phyloP scores from a whole-genome alignment of 352 stramenopile species.

The Phytophthora ohioensis region DNA sequence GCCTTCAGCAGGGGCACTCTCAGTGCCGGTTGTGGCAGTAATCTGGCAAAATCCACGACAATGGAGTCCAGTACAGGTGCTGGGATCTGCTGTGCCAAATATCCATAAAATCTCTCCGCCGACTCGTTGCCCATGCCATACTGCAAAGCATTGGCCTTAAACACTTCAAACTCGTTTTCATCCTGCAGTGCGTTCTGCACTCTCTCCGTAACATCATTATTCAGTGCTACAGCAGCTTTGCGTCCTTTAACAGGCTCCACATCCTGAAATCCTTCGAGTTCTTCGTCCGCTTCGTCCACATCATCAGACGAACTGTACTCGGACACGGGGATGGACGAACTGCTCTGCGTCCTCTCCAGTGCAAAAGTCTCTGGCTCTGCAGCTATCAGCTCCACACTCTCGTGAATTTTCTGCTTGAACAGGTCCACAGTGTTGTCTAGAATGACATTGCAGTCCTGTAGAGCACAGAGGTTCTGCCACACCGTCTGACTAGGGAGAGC shows the following conservation, averaged over 20 bases:
- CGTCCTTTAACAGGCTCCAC: constrained; percentile 80
- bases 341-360: constrained; percentile 51
- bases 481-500: constrained; percentile 57
- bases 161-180: constrained; percentile 73
- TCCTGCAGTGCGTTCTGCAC: constrained; percentile 60
- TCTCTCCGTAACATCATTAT: constrained; percentile 79
- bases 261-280: constrained; percentile 69
- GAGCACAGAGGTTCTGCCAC: constrained; percentile 70
- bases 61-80: constrained; percentile 68
- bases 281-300: constrained; percentile 57
- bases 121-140: constrained; percentile 78
- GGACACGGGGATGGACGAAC: constrained; percentile 51
- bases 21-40: constrained; percentile 68
- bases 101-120: constrained; percentile 72
- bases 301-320: constrained; percentile 65
- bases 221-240: constrained; percentile 76
- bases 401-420: constrained; percentile 74
- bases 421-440: constrained; percentile 48
- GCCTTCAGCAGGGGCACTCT: constrained; percentile 75
- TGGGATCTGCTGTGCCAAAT: constrained; percentile 65
- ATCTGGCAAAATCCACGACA: constrained; percentile 81
- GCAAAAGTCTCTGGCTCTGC: constrained; percentile 53
- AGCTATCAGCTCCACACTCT: constrained; percentile 61
- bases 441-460: constrained; percentile 62
- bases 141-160: constrained; percentile 80